Conservation (phyloP, 129 eudicot genomes). For the Saposhnikovia divaricata region DNA sequence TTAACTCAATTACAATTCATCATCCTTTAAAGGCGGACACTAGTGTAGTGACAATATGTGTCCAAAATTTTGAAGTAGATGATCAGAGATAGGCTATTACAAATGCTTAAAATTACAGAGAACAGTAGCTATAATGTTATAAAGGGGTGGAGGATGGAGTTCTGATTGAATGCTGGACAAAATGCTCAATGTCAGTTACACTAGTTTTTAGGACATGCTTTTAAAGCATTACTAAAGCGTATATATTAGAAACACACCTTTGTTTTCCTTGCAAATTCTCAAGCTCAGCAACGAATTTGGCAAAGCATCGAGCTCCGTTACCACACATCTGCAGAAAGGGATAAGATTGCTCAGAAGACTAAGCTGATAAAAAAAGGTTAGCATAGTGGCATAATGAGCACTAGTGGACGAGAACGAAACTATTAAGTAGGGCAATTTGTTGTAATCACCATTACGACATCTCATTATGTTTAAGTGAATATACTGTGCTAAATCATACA, state of each 20-base stretch:
- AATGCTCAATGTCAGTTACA: neutral
- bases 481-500: neutral
- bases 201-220: neutral
- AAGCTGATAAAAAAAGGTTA: neutral
- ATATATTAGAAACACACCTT: constrained; percentile 34
- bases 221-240: neutral
- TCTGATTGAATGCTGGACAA: neutral
- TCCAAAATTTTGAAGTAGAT: neutral
- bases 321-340: constrained; percentile 75
- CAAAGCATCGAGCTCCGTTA: constrained; percentile 97
- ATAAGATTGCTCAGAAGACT: neutral
- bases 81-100: neutral
- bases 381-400: neutral
- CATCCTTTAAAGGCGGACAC: neutral
- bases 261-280: constrained; percentile 60
- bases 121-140: neutral
- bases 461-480: neutral
- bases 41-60: neutral
- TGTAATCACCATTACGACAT: neutral
- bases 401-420: neutral
- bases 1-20: neutral
- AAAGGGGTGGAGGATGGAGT: neutral
- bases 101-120: neutral
- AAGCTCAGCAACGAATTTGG: constrained; percentile 80
- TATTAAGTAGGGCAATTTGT: neutral